These are phyloP conservation scores for Lepraria neglecta DNA, from an alignment of 495 filamentous ascomycete genomes.

Conservation along the genomic window DNA sequence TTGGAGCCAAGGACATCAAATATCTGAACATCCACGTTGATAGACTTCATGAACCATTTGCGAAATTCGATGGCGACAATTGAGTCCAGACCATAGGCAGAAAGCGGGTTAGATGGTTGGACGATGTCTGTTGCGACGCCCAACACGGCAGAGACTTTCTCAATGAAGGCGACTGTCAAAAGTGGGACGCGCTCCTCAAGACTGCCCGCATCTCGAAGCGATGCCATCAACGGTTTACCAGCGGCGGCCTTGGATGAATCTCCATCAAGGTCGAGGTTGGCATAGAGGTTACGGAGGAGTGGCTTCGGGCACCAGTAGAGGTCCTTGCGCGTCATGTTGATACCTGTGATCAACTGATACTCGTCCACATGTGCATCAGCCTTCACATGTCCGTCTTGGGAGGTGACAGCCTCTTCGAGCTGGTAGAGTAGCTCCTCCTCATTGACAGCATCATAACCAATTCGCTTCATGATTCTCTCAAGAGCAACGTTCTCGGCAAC, in stretches of 20 bases:
- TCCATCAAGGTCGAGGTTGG: slow-evolving; percentile 26
- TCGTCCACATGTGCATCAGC: slow-evolving; percentile 17
- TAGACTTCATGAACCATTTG: slow-evolving; percentile 35
- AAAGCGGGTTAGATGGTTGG: slow-evolving; percentile 30
- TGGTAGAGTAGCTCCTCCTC: slow-evolving; percentile 32
- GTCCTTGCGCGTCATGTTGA: slow-evolving; percentile 26
- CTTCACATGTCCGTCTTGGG: slow-evolving; percentile 9
- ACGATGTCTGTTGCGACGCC: slow-evolving; percentile 25
- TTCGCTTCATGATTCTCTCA: slow-evolving; percentile 21
- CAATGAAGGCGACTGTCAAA: slow-evolving; percentile 27
- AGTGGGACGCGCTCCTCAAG: slow-evolving; percentile 17
- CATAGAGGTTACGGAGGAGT: slow-evolving; percentile 27
- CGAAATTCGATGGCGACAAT: slow-evolving; percentile 39
- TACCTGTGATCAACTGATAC: slow-evolving; percentile 27
- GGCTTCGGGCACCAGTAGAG: slow-evolving; percentile 28
- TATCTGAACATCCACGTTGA: slow-evolving; percentile 21
- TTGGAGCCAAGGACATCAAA: slow-evolving; percentile 28
- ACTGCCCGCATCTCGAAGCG: slow-evolving; percentile 15
- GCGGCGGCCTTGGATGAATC: slow-evolving; percentile 9
- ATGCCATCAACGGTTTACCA: slow-evolving; percentile 17
- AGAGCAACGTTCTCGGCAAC: slow-evolving; percentile 30
- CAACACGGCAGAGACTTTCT: slow-evolving; percentile 29
- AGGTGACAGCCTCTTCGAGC: slow-evolving; percentile 29
- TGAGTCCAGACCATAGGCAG: slow-evolving; percentile 38
- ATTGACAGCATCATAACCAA: slow-evolving; percentile 28